A percentile compares a stretch with the other conserved stretches of the same genome.
Conservation (phyloP, 768 basidiomycete genomes). For the Leccinum subgranulosum region DNA sequence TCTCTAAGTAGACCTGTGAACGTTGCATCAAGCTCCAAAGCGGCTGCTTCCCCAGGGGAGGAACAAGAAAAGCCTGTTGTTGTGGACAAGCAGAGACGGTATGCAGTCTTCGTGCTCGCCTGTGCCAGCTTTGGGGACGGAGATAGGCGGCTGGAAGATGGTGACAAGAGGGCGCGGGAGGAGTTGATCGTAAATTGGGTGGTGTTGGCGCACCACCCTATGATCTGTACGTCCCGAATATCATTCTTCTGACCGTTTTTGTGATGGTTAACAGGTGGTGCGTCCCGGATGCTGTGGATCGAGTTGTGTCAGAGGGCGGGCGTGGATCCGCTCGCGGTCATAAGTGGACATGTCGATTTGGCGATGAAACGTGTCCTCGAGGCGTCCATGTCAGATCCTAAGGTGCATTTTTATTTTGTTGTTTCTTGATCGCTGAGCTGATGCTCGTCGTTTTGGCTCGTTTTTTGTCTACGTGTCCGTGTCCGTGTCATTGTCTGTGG, state of each 20-base stretch:
- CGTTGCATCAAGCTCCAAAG: slow-evolving; percentile 14
- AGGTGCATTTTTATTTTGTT: slow-evolving; percentile 34
- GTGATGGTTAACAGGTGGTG: slow-evolving; percentile 9
- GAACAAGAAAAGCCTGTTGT: slow-evolving; percentile 39
- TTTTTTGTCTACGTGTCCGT: no score
- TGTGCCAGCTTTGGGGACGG: slow-evolving; percentile 39
- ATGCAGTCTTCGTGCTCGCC: slow-evolving; percentile 53
- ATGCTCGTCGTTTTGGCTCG: background rate
- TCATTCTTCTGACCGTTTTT: background rate
- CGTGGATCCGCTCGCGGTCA: slow-evolving; percentile 63
- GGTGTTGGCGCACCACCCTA: slow-evolving; percentile 72
- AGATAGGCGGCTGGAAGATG: slow-evolving; percentile 29
- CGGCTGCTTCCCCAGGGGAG: slow-evolving; percentile 13
- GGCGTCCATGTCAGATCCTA: slow-evolving; percentile 42
- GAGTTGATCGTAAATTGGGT: slow-evolving; percentile 51
- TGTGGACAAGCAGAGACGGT: slow-evolving; percentile 49
- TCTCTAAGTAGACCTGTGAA: slow-evolving; percentile 41
- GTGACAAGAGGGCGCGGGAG: slow-evolving; percentile 37
- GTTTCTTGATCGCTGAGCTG: background rate
- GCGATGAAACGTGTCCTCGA: slow-evolving; percentile 49
- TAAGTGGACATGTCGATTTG: slow-evolving; percentile 47
- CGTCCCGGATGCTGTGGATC: slow-evolving; percentile 54
- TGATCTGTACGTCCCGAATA: slow-evolving; percentile 44
- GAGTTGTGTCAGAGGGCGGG: slow-evolving; percentile 70
- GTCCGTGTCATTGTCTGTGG: background rate